These are phyloP conservation scores for Myxozyma nipponensis DNA, from an alignment of 805 yeast species.

Conservation along the genomic window DNA sequence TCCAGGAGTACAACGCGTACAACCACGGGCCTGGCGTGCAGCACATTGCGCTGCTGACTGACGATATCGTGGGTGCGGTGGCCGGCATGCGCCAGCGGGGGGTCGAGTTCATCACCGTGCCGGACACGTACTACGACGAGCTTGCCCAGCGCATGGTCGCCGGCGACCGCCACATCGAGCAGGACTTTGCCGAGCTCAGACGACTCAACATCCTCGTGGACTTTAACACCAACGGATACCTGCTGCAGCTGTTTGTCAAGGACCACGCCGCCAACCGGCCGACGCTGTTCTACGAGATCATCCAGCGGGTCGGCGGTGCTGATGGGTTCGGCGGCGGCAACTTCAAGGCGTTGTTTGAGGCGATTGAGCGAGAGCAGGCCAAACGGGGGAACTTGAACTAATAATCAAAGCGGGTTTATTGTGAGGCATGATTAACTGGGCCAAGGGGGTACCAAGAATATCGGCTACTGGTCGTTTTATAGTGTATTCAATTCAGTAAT, in stretches of 20 bases:
- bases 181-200: conserved; percentile 50
- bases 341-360: conserved; percentile 74
- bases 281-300: conserved; percentile 74
- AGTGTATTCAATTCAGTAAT: too few relatives aligned
- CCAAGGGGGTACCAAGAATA: too few relatives aligned
- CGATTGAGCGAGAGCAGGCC: conserved; percentile 72
- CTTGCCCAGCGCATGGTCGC: conserved; percentile 45
- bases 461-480: too few relatives aligned
- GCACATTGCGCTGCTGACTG: conserved; percentile 69
- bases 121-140: conserved; percentile 53
- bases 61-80: conserved; percentile 58
- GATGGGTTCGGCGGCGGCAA: conserved; percentile 89
- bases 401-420: too few relatives aligned
- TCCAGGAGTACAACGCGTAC: conserved; percentile 74
- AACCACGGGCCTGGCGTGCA: conserved; percentile 82
- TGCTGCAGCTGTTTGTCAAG: conserved; percentile 73
- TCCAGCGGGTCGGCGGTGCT: conserved; percentile 67
- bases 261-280: conserved; percentile 50
- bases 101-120: conserved; percentile 61
- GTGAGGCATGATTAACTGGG: too few relatives aligned
- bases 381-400: conserved; percentile 60
- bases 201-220: conserved; percentile 60
- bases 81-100: conserved; percentile 56
- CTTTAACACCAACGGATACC: conserved; percentile 61
- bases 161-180: conserved; percentile 44